Conservation (phyloP, 805 yeast genomes). For the Saccharomyces jurei region DNA sequence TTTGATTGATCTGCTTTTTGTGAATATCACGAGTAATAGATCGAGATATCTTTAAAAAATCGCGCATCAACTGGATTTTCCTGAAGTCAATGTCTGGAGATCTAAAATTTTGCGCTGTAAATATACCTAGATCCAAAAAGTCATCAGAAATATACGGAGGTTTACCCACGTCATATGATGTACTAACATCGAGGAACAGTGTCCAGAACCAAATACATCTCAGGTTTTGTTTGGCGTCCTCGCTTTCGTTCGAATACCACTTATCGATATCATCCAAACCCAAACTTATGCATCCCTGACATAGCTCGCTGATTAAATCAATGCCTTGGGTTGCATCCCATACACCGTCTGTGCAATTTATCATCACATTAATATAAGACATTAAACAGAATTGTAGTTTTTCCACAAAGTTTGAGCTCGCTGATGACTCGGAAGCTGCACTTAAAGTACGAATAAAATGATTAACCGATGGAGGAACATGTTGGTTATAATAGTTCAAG, state of each 20-base stretch:
- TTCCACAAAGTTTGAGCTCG: slow-evolving; percentile 21
- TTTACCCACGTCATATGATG: slow-evolving; percentile 26
- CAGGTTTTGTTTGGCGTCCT: neutral
- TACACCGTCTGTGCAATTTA: slow-evolving; percentile 9
- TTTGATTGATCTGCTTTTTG: slow-evolving; percentile 2
- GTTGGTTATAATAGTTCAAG: slow-evolving; percentile 10
- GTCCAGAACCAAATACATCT: slow-evolving; percentile 20
- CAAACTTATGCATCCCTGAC: slow-evolving; percentile 15
- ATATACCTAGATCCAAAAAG: slow-evolving; percentile 4
- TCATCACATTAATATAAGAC: slow-evolving; percentile 12
- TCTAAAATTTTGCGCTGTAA: neutral
- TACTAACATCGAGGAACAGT: slow-evolving; percentile 19
- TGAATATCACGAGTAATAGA: slow-evolving; percentile 11
- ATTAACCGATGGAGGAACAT: slow-evolving; percentile 12
- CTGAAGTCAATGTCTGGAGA: neutral
- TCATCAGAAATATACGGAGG: slow-evolving; percentile 17
- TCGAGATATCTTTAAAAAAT: slow-evolving; percentile 12
- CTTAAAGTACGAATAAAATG: neutral
- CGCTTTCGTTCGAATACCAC: slow-evolving; percentile 11
- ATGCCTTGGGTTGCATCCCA: slow-evolving; percentile 21
- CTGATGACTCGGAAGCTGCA: neutral
- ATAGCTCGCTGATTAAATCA: slow-evolving; percentile 14
- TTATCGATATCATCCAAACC: slow-evolving; percentile 19
- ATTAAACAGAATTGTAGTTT: slow-evolving; percentile 25
- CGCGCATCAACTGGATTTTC: slow-evolving; percentile 6